A percentile compares a stretch with the other conserved stretches of the same genome.
Evolutionary conservation across 2,329 filamentous ascomycete genomes (phyloP).

Genomic region (Paecilomyces formosus): DNA sequence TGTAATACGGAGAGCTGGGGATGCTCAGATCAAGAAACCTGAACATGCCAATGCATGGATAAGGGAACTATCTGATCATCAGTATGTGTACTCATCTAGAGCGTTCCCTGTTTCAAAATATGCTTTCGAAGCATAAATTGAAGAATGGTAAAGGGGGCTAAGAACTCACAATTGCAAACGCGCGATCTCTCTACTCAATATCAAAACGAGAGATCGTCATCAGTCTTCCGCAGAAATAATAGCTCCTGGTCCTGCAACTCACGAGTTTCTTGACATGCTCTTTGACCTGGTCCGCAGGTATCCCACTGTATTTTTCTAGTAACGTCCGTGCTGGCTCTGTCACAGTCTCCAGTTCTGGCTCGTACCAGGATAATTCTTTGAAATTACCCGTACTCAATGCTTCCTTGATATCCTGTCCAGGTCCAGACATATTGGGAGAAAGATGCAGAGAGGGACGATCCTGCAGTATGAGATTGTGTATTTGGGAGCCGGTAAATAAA

Average conservation of each 20-base stretch:
- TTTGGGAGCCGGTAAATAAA: too few species aligned
- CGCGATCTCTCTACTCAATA: conserved; percentile 11
- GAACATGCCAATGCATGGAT: conserved; percentile 5
- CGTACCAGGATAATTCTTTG: background rate
- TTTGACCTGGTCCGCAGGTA: background rate
- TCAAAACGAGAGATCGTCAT: background rate
- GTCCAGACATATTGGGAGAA: background rate
- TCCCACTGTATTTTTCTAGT: background rate
- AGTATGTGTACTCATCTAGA: background rate
- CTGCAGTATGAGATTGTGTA: too few species aligned
- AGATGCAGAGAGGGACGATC: background rate
- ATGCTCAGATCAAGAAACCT: conserved; percentile 4
- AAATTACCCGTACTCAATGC: background rate
- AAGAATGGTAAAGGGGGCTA: background rate
- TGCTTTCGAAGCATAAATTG: background rate
- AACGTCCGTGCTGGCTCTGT: background rate
- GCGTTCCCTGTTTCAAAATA: background rate
- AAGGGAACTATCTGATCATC: background rate
- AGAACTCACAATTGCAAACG: background rate
- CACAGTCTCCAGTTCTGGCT: background rate
- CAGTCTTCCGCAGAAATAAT: background rate
- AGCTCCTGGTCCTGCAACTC: background rate
- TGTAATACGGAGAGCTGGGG: conserved; percentile 3
- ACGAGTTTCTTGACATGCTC: background rate
- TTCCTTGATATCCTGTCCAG: background rate